phyloP scores from a whole-genome alignment of 305 asterid genomes.

The Solanum chacoense region DNA sequence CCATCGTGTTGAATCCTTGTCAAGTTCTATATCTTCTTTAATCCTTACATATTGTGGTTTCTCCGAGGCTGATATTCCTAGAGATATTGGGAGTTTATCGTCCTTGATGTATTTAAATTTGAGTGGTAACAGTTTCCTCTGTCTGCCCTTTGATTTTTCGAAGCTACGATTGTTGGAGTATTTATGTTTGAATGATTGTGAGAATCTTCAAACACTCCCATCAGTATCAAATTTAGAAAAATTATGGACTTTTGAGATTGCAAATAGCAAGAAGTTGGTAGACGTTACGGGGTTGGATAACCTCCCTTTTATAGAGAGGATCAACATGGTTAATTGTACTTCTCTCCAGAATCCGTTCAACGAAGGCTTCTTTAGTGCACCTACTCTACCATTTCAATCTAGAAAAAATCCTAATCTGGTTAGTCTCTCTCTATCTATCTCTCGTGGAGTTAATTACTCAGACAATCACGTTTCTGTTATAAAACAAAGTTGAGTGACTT shows the following conservation, averaged over 20 bases:
- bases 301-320: not conserved
- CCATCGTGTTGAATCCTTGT: not conserved
- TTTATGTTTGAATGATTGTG: not conserved
- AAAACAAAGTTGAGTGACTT: not conserved
- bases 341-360: not conserved
- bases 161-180: not conserved
- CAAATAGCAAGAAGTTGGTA: not conserved
- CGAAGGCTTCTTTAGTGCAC: not conserved
- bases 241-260: not conserved
- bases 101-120: not conserved
- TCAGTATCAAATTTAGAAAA: not conserved
- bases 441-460: not conserved
- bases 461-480: not conserved
- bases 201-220: not conserved
- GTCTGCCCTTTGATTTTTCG: not conserved
- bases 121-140: not conserved
- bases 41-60: not conserved
- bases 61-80: not conserved
- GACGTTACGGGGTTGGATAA: not conserved
- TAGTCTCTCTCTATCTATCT: not conserved
- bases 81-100: not conserved
- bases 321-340: not conserved
- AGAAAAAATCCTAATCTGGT: not conserved
- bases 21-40: not conserved
- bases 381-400: not conserved